Conservation (phyloP, 164 flowering plant genomes). For the Nymphaea thermarum region DNA sequence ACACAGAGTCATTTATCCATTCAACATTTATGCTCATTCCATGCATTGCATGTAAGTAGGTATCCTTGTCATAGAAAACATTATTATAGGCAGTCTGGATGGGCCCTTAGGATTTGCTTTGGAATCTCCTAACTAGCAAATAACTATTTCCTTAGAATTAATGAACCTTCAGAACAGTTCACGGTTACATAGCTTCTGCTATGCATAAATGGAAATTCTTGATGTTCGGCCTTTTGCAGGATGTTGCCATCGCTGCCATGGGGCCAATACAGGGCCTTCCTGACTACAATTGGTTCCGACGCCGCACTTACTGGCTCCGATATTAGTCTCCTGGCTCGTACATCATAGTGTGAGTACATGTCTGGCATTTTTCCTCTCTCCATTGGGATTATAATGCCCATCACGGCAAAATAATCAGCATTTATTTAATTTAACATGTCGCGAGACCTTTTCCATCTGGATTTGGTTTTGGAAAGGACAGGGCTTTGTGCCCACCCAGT, state of each 20-base stretch:
- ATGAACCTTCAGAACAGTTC: too few species aligned
- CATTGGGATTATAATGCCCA: background rate
- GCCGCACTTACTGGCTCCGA: conserved; percentile 2
- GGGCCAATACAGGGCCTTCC: conserved; percentile 1
- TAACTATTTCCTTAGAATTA: too few species aligned
- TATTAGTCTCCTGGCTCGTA: background rate
- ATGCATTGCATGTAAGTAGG: too few species aligned
- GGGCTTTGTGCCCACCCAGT: background rate
- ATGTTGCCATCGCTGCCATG: conserved; percentile 2
- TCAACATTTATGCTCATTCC: too few species aligned
- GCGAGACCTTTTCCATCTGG: background rate
- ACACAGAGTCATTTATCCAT: too few species aligned
- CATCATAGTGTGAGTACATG: background rate
- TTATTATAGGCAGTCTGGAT: too few species aligned
- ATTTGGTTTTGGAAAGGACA: background rate
- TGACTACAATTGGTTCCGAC: conserved; percentile 3
- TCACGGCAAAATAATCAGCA: background rate
- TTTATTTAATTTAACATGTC: background rate
- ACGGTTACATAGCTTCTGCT: too few species aligned
- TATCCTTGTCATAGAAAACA: too few species aligned
- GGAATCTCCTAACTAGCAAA: too few species aligned
- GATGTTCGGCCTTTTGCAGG: background rate
- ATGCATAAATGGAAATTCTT: too few species aligned
- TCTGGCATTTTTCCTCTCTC: background rate
- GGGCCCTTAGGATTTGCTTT: too few species aligned